These are phyloP conservation scores for Fraxinus sp. DNA, from an alignment of 305 asterid genomes.

Conservation along the genomic window DNA sequence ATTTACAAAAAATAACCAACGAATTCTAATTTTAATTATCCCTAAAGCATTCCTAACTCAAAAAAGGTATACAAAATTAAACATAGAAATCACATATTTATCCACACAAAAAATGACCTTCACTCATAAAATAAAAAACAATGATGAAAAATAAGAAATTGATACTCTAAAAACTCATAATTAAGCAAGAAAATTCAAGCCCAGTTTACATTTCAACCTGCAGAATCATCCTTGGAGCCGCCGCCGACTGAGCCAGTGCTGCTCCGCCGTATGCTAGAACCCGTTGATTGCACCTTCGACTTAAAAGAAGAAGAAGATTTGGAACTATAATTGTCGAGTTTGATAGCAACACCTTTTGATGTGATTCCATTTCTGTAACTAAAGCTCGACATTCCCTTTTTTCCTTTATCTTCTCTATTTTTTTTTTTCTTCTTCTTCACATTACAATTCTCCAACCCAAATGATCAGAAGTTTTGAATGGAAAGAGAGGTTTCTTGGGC, in stretches of 20 bases:
- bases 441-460: conserved; percentile 4
- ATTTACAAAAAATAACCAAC: neutral
- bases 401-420: neutral
- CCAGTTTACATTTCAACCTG: conserved; percentile 30
- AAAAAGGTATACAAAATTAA: neutral
- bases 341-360: conserved; percentile 37
- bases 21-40: neutral
- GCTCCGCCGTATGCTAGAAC: conserved; percentile 43
- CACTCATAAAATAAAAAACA: conserved; percentile 9
- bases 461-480: conserved; percentile 27
- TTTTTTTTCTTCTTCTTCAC: conserved; percentile 6
- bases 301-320: conserved; percentile 43
- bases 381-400: conserved; percentile 30
- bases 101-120: neutral
- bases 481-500: conserved; percentile 19
- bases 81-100: neutral
- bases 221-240: conserved; percentile 34
- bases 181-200: neutral
- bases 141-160: conserved; percentile 13
- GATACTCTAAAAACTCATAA: neutral
- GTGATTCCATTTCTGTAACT: conserved; percentile 45
- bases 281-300: conserved; percentile 36
- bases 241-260: conserved; percentile 28
- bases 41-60: neutral
- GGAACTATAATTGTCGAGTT: conserved; percentile 33